These are phyloP conservation scores for Saprolegnia diclina DNA, from an alignment of 352 stramenopile species.

Conservation along the genomic window DNA sequence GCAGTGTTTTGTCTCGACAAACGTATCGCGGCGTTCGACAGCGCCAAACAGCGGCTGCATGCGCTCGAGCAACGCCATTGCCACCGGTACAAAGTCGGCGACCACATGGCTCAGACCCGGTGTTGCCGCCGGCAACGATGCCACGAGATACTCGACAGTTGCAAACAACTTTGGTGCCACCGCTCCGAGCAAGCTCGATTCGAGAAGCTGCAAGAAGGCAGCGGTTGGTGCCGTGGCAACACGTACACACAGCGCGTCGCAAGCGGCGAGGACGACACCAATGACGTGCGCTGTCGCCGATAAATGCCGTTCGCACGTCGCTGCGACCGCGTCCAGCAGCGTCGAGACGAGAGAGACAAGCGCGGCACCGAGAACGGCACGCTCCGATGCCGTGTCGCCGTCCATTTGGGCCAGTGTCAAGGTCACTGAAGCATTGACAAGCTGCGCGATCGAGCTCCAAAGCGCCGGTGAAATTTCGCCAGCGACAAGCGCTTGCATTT, in stretches of 20 bases:
- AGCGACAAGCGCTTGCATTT: conserved; percentile 7
- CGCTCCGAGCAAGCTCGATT: conserved; percentile 1
- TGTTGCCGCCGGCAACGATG: conserved; percentile 2
- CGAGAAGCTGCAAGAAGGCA: neutral
- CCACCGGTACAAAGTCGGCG: conserved; percentile 3
- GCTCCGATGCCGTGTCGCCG: neutral
- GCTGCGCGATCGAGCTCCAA: neutral
- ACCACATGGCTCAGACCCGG: conserved; percentile 21
- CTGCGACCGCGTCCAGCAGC: neutral
- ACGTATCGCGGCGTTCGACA: conserved; percentile 31
- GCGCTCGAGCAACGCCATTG: conserved; percentile 36
- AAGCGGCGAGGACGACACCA: neutral
- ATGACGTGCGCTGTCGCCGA: neutral
- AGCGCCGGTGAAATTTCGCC: neutral
- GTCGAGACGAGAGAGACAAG: neutral
- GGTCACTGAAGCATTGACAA: neutral
- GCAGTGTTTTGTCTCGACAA: conserved; percentile 10
- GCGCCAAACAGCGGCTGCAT: conserved; percentile 34
- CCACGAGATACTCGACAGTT: conserved; percentile 7
- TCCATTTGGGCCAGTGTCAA: neutral
- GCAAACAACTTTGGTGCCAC: neutral
- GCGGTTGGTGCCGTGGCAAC: neutral
- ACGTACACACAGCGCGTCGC: neutral
- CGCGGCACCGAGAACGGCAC: neutral
- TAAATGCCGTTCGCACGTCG: neutral